A percentile compares a stretch with the other conserved stretches of the same genome.
phyloP scores from a whole-genome alignment of 2,329 filamentous ascomycete genomes.

The Fonsecaea erecta region DNA sequence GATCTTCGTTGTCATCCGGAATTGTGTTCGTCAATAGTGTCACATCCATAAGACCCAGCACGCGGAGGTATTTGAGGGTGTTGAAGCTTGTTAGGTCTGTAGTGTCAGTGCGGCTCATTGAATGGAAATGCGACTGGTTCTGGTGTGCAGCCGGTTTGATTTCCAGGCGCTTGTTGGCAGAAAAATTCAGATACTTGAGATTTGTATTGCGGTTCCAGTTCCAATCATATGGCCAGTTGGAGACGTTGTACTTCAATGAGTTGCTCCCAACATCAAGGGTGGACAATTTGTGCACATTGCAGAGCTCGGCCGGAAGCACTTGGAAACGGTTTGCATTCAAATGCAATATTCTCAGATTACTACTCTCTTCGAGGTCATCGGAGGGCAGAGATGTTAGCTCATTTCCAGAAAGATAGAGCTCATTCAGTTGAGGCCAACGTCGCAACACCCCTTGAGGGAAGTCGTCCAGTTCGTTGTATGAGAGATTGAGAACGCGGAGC shows the following conservation, averaged over 20 bases:
- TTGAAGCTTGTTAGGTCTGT: conserved; percentile 88
- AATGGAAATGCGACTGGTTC: conserved; percentile 60
- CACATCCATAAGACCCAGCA: conserved; percentile 96
- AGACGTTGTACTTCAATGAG: conserved; percentile 95
- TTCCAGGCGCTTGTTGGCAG: conserved; percentile 93
- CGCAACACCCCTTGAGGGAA: conserved; percentile 86
- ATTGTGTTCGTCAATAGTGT: conserved; percentile 92
- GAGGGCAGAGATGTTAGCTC: conserved; percentile 88
- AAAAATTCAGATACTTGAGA: conserved; percentile 91
- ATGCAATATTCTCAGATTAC: conserved; percentile 83
- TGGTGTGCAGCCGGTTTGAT: conserved; percentile 64
- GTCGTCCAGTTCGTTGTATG: conserved; percentile 92
- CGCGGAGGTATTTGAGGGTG: conserved; percentile 77
- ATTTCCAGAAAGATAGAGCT: conserved; percentile 94
- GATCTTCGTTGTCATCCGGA: conserved; percentile 92
- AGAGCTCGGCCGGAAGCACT: conserved; percentile 91
- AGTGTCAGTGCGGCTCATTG: conserved; percentile 52
- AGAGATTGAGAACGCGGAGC: conserved; percentile 85
- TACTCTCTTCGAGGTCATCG: conserved; percentile 90
- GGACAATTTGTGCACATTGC: conserved; percentile 87
- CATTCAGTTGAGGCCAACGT: conserved; percentile 85
- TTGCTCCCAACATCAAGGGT: conserved; percentile 96
- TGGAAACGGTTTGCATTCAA: conserved; percentile 99
- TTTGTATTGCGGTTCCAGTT: conserved; percentile 99
- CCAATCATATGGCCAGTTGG: conserved; percentile 99